Percentiles rank a stretch among this genome's conserved stretches.
These are phyloP conservation scores for Papilionanthe hybrid DNA, from an alignment of 116 monocot species.

Conservation along the genomic window DNA sequence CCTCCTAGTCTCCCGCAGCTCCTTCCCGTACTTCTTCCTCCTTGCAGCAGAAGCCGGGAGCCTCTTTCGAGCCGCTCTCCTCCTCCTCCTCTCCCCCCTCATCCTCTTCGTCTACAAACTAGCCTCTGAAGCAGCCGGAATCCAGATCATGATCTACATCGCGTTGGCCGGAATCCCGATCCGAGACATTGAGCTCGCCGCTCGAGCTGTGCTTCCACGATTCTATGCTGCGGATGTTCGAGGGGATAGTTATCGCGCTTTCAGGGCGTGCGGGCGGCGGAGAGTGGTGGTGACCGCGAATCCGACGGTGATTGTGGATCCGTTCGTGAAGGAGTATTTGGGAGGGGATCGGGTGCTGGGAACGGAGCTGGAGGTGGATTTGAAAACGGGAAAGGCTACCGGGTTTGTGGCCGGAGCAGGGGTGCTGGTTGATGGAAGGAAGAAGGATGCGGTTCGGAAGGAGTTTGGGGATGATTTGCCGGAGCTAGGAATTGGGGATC, in stretches of 20 bases:
- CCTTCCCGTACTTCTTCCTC: constrained; percentile 92
- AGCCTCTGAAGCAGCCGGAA: constrained; percentile 51
- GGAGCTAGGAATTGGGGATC: constrained; percentile 75
- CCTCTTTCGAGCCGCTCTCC: constrained; percentile 50
- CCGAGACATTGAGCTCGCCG: constrained; percentile 50
- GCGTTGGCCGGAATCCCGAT: constrained; percentile 46
- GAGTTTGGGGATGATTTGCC: constrained; percentile 48
- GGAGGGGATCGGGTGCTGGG: constrained; percentile 72
- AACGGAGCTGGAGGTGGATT: constrained; percentile 64
- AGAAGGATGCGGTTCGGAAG: constrained; percentile 39
- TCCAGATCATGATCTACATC: constrained; percentile 61
- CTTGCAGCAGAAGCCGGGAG: constrained; percentile 68
- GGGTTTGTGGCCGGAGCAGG: constrained; percentile 43
- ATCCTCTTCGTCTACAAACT: constrained; percentile 48
- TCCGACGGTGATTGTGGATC: constrained; percentile 77
- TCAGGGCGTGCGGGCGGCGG: constrained; percentile 43
- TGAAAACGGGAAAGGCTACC: constrained; percentile 43
- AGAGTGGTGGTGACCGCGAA: constrained; percentile 89
- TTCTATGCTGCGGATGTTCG: constrained; percentile 78
- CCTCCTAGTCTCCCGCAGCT: constrained; percentile 62
- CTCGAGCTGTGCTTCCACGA: constrained; percentile 57
- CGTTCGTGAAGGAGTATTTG: constrained; percentile 60
- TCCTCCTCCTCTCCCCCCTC: constrained; percentile 57
- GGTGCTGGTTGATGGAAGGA: constrained; percentile 58
- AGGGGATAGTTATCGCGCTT: constrained; percentile 57